Evolutionary conservation across 805 yeast species (phyloP).

Genomic region (Yamadazyma endophytica): DNA sequence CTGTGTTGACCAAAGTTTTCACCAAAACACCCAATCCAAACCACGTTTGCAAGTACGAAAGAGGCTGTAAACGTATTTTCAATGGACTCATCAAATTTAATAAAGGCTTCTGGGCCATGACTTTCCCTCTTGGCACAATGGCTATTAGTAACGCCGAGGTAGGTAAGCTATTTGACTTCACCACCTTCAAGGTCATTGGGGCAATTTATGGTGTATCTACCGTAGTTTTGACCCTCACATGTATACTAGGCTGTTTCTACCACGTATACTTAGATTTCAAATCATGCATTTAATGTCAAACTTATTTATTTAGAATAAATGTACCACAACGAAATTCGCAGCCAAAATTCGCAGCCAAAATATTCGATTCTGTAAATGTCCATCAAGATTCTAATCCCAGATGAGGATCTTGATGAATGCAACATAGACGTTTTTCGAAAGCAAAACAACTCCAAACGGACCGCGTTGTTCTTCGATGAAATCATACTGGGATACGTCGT

Average conservation of each 20-base stretch:
- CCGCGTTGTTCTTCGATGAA: constrained; percentile 9
- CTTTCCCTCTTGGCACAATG: constrained; percentile 90
- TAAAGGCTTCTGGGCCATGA: constrained; percentile 60
- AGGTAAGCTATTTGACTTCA: constrained; percentile 44
- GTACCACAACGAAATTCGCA: too few species aligned
- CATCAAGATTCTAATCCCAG: too few species aligned
- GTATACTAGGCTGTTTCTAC: constrained; percentile 25
- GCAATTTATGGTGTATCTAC: constrained; percentile 56
- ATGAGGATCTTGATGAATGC: too few species aligned
- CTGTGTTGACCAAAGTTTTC: constrained; percentile 41
- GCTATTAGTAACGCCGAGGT: constrained; percentile 55
- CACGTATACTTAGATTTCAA: constrained; percentile 1
- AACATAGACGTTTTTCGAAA: too few species aligned
- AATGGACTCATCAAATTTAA: constrained; percentile 16
- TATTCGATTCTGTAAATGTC: too few species aligned
- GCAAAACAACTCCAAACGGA: too few species aligned
- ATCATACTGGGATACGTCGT: constrained; percentile 2
- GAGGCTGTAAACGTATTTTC: constrained; percentile 7
- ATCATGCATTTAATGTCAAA: constrained; percentile 1
- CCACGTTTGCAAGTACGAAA: constrained; percentile 13
- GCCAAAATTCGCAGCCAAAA: too few species aligned
- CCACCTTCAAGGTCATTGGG: constrained; percentile 62
- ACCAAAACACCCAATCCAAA: constrained; percentile 22
- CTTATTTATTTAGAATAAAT: too few species aligned
- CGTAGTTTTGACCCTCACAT: constrained; percentile 37